Evolutionary conservation across 1,284 basidiomycete genomes (phyloP), one percentile per base, ranked within the genome.

Genomic region (Malassezia equina): DNA sequence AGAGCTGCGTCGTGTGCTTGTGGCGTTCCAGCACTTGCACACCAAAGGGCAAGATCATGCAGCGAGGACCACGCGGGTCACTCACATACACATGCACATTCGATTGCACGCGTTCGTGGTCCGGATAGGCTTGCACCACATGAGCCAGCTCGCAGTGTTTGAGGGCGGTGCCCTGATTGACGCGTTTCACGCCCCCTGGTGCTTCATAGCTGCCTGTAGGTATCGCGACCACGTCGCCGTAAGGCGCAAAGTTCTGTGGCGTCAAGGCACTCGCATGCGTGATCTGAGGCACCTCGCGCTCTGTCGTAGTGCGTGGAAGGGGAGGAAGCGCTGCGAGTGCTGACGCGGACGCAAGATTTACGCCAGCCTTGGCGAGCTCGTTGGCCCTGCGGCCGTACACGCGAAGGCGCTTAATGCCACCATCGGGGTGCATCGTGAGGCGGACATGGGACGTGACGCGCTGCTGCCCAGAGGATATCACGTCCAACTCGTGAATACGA

Each of bases 371-470:
- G 21, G 49, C 36, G 27, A 66, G 40, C 4, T 66, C 53, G 23
- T 57, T 60, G 2, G 78, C 78, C 53, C 80, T 81, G 52, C 81
- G 80, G 13, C 93, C 93, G 57, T 84, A 79, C 44, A 96, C 75
- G 47, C 93, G 82, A 21, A 98, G 78, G 9, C 93, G 83, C 78
- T 98, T 98, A 72, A 96, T 79, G 21, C 93, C 93, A 45, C 93
- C 93, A 73, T 99, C 93, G 4, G 93, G 93, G 75, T 86, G 83
- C 69, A 95, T 94, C 17, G 86, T 88, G 59, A 93, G 78, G 66
- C 84, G 83, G 53, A 96, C 82, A 75, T 98, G 93, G 12, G 84
- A 89, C 75, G 83, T 90, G 15, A 79, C 74, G 51, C 76, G 77
- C 9, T 44, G 47, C 15, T 39, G 78, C n/a, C 51, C 55, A 63